These are phyloP conservation scores for Suhomyces sp. DNA, from an alignment of 805 yeast species.

Conservation along the genomic window DNA sequence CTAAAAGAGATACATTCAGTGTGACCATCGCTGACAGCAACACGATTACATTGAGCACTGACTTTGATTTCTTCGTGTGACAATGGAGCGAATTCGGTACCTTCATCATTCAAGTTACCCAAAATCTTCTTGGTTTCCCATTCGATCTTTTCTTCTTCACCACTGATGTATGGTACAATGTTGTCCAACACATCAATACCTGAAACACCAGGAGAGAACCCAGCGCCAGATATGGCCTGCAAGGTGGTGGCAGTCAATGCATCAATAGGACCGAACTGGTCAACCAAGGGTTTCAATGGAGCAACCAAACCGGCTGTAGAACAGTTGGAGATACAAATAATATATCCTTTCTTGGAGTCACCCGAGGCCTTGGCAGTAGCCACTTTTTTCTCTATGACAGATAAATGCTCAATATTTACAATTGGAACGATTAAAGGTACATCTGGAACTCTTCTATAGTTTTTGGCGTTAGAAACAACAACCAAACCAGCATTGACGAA, in stretches of 20 bases:
- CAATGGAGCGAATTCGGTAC: conserved; percentile 55
- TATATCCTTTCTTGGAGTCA: conserved; percentile 68
- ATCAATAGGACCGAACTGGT: conserved; percentile 86
- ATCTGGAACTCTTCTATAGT: conserved; percentile 81
- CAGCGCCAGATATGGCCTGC: conserved; percentile 98
- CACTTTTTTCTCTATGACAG: conserved; percentile 61
- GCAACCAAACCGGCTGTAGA: conserved; percentile 98
- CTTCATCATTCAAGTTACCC: conserved; percentile 57
- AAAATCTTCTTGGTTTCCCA: conserved; percentile 97
- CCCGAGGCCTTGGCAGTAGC: conserved; percentile 55
- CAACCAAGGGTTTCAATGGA: conserved; percentile 91
- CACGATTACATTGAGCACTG: conserved; percentile 95
- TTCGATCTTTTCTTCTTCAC: conserved; percentile 98
- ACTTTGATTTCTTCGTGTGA: conserved; percentile 74
- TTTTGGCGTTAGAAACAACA: conserved; percentile 92
- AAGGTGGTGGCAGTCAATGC: conserved; percentile 84
- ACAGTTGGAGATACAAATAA: conserved; percentile 95
- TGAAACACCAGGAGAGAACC: conserved; percentile 96
- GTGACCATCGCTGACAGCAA: conserved; percentile 97
- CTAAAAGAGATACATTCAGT: conserved; percentile 89
- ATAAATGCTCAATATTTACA: conserved; percentile 88
- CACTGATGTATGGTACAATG: conserved; percentile 89
- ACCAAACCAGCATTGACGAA: conserved; percentile 80
- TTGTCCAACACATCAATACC: conserved; percentile 94
- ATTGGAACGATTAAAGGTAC: conserved; percentile 96